Evolutionary conservation across 768 basidiomycete species (phyloP).

Genomic region (Tephrocybe sp.): DNA sequence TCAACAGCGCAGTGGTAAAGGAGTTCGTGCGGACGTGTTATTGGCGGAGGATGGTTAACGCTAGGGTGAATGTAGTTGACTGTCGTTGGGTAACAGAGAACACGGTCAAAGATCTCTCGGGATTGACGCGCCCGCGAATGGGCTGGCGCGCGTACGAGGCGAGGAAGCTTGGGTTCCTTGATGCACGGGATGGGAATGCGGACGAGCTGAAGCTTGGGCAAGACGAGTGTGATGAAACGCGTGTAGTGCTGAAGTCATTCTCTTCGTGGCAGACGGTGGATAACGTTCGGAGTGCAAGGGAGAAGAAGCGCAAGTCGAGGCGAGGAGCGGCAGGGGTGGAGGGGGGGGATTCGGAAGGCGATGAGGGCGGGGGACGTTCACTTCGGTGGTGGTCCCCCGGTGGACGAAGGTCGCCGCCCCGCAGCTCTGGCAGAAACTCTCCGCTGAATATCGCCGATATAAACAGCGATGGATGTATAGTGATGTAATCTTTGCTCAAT

Average conservation of each 20-base stretch:
- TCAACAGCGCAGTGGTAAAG: constrained; percentile 55
- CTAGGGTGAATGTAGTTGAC: constrained; percentile 69
- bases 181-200: constrained; percentile 59
- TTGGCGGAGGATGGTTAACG: constrained; percentile 43
- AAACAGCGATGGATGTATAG: constrained; percentile 60
- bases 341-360: constrained; percentile 26
- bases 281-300: constrained; percentile 61
- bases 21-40: constrained; percentile 63
- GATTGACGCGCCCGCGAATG: constrained; percentile 58
- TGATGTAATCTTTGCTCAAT: constrained; percentile 48
- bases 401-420: constrained; percentile 30
- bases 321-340: constrained; percentile 33
- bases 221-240: constrained; percentile 74
- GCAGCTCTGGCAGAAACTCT: constrained; percentile 43
- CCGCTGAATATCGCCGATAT: constrained; percentile 43
- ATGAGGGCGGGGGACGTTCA: constrained; percentile 19
- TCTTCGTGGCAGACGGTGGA: constrained; percentile 87
- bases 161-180: constrained; percentile 65
- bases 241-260: constrained; percentile 81
- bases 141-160: constrained; percentile 79
- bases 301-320: constrained; percentile 61
- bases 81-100: constrained; percentile 68
- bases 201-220: constrained; percentile 68
- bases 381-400: constrained; percentile 58
- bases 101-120: constrained; percentile 57